A percentile compares a stretch with the other conserved stretches of the same genome.
phyloP scores from a whole-genome alignment of 2,329 filamentous ascomycete species.

The Nemania sp. region DNA sequence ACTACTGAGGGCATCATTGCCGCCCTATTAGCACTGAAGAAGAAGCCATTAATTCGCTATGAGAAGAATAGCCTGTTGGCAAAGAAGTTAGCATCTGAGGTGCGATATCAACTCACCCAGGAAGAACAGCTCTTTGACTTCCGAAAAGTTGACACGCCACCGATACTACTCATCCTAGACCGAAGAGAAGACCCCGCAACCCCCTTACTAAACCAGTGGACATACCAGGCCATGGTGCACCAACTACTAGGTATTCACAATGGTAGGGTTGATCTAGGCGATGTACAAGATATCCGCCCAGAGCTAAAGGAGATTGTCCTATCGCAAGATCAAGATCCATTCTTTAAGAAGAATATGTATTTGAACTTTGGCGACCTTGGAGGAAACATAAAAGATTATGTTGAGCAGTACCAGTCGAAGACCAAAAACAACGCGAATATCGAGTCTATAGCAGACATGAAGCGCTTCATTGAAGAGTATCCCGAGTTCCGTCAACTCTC shows the following conservation, averaged over 20 bases:
- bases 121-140: conserved; percentile 98
- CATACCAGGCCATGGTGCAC: conserved; percentile 99
- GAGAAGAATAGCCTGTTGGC: conserved; percentile 90
- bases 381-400: conserved; percentile 97
- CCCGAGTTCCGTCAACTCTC: conserved; percentile 97
- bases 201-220: conserved; percentile 95
- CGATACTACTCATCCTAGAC: conserved; percentile 90
- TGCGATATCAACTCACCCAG: conserved; percentile 92
- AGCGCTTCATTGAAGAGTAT: conserved; percentile 98
- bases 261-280: conserved; percentile 88
- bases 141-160: conserved; percentile 91
- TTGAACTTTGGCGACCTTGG: conserved; percentile 96
- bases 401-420: conserved; percentile 97
- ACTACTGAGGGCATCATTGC: conserved; percentile 89
- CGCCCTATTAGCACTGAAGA: conserved; percentile 88
- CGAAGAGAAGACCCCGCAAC: conserved; percentile 95
- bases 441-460: conserved; percentile 98
- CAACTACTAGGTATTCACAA: conserved; percentile 94
- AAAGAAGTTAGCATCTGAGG: conserved; percentile 92
- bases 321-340: conserved; percentile 96
- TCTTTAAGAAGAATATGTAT: conserved; percentile 99
- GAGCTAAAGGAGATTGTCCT: conserved; percentile 95
- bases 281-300: conserved; percentile 84
- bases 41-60: conserved; percentile 94
- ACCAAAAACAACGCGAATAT: conserved; percentile 97